Conservation (phyloP, 2,329 filamentous ascomycete species). For the Acrodontium crateriforme region DNA sequence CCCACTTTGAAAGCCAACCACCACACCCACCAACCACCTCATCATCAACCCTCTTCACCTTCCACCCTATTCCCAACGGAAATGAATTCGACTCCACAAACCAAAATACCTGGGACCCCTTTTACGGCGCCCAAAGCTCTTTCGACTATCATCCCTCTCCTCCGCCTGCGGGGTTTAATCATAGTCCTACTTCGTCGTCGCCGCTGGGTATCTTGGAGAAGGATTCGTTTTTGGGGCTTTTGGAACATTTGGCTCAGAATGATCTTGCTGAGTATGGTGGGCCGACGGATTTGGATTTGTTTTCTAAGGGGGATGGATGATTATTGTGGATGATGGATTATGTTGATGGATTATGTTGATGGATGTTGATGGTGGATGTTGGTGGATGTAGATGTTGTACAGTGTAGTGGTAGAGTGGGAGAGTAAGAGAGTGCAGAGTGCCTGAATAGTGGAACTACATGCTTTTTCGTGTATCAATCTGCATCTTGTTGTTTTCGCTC, state of each 20-base stretch:
- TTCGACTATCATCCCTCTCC: slow-evolving; percentile 31
- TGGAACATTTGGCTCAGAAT: slow-evolving; percentile 74
- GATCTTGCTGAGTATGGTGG: slow-evolving; percentile 51
- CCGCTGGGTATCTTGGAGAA: no score
- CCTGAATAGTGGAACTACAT: no score
- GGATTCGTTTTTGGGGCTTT: slow-evolving; percentile 64
- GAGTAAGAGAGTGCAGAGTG: no score
- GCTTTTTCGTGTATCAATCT: no score
- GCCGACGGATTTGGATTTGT: slow-evolving; percentile 67
- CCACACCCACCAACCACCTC: slow-evolving; percentile 3
- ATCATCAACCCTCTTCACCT: slow-evolving; percentile 26
- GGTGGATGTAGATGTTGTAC: no score
- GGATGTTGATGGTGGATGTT: no score
- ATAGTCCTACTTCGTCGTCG: no score
- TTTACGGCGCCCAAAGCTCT: slow-evolving; percentile 9
- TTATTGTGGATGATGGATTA: no score
- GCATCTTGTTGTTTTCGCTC: no score
- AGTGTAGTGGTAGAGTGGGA: no score
- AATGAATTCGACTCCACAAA: slow-evolving; percentile 4
- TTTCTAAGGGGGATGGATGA: slow-evolving; percentile 35
- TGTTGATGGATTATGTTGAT: no score
- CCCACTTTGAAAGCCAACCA: slow-evolving; percentile 1
- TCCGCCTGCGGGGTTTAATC: no score
- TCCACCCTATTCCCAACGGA: slow-evolving; percentile 13
- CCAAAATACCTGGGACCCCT: slow-evolving; percentile 9